A percentile compares a stretch with the other conserved stretches of the same genome.
Evolutionary conservation across 495 filamentous ascomycete species (phyloP).

Genomic region (Penicillium fimorum): DNA sequence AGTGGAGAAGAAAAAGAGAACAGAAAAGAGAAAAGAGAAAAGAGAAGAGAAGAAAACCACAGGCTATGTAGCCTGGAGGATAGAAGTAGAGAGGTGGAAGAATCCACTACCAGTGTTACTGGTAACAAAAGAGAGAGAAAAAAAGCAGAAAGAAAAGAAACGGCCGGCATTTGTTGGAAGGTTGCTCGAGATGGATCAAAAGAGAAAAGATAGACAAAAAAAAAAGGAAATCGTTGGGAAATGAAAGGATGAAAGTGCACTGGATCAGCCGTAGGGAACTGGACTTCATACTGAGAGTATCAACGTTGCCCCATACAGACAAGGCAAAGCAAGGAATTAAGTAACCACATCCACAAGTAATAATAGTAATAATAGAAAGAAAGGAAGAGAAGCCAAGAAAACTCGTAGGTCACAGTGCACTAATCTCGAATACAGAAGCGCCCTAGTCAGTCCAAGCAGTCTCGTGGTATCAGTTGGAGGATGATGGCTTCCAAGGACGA

Average conservation of each 20-base stretch:
- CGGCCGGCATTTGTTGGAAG: constrained; percentile 18
- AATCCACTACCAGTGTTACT: constrained; percentile 4
- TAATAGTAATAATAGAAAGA: constrained; percentile 37
- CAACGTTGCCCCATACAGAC: constrained; percentile 7
- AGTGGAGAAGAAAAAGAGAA: background rate
- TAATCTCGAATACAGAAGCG: constrained; percentile 36
- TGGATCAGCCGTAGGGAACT: constrained; percentile 11
- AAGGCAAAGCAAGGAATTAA: constrained; percentile 27
- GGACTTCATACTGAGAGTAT: constrained; percentile 16
- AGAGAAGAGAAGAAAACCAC: background rate
- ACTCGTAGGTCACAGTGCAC: constrained; percentile 38
- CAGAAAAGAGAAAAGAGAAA: background rate
- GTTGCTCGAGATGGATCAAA: constrained; percentile 17
- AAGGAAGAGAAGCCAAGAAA: constrained; percentile 29
- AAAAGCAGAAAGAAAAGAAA: constrained; percentile 8
- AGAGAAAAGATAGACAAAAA: constrained; percentile 5
- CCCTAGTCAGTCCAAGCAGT: constrained; percentile 10
- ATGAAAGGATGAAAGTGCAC: constrained; percentile 12
- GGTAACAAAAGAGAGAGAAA: constrained; percentile 9
- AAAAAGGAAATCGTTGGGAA: constrained; percentile 5
- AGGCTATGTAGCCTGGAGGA: background rate
- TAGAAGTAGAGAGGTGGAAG: constrained; percentile 7
- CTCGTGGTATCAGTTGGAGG: constrained; percentile 5
- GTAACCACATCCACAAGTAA: constrained; percentile 35
- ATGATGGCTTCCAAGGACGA: constrained; percentile 14